Base-by-base conservation (phyloP, 352 stramenopile species). In the Globisporangium rhizosaccharum region DNA sequence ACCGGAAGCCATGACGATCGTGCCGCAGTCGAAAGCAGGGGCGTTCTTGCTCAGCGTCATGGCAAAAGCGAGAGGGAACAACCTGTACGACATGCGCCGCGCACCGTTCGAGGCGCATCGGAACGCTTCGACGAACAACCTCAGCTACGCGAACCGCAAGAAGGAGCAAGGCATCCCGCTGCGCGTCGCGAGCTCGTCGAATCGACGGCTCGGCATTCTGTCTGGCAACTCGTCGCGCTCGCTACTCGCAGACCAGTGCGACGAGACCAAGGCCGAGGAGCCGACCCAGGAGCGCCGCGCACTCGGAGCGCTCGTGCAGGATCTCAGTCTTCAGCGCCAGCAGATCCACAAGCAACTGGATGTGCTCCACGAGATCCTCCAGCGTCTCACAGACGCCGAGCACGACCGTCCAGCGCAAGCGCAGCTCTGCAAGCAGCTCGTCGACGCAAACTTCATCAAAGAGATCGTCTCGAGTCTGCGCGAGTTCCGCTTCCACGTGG, bases 401-500 rank as follows among this genome's bases (percentile, higher is more conserved):
- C 36, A 68, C 45, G 59, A 75, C 4, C 41, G 20, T 15, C 20
- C 57, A 2, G 57, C 49, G 7, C 68, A 76, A n/a, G 57, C 59
- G 42, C 51, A 36, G 6, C 46, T 75, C 17, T 73, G 76, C 37
- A 59, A 69, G 47, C 68, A 76, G 57, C 70, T 90, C 52, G 61
- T 85, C 18, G 71, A 83, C 17, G 71, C 57, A 3, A 71, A 66
- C 0, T 52, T 87, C 1, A 64, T 88, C 45, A 47, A 56, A 15
- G 65, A 73, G 10, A 46, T 82, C 26, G 68, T 70, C 3, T 67
- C 68, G 25, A 67, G 63, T 23, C 72, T 88, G 66, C 73, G 78
- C n/a, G 80, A 90, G 53, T 90, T 87, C 57, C 76, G 78, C 7
- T 90, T 90, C 57, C 54, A 87, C 56, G 65, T 65, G 6, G 62